Base-by-base conservation (phyloP, 768 basidiomycete species). In the Termitomyces sp. region DNA sequence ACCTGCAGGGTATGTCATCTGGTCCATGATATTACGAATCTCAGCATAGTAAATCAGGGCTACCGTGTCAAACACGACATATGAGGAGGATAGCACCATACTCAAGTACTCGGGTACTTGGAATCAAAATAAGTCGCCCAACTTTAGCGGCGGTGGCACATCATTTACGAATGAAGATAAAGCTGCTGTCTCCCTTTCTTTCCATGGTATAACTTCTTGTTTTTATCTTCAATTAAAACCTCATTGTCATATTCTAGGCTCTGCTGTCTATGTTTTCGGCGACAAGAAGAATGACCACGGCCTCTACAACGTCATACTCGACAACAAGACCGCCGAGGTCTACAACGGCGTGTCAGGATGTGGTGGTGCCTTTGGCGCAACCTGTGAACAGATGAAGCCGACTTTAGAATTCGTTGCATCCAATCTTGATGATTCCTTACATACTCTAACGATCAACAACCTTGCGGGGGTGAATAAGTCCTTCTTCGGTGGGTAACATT, bases 261-360 rank as follows among this genome's bases (percentile, higher is more conserved):
- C 77, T 22, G 74, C 76, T 0, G 64, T 79, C 27, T 78, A 76
- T 54, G 69, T 79, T 14, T 72, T 77, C 39, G 79, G 80, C 3
- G 79, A 80, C 67, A 79, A 78, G 62, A 78, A 76, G 62, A 78
- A 78, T 54, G 76, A 80, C 61, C 79, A 81, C 57, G 71, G 80
- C 0, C 61, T 73, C 8, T 81, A 77, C 64, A 71, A 66, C 22
- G 74, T 79, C 24, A 63, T 62, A 7, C 66, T 80, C 5, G 79
- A 80, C 61, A 65, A 66, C 47, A 63, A 61, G 4, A 62, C 71
- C n/a, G 61, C 71, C 13, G 63, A 73, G 51, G 59, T 68, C 10
- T 74, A 69, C 58, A 68, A 70, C 59, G 77, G 77, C 5, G 67
- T 74, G 39, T 78, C 79, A 1, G 79, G 79, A 4, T 80, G 79